A percentile compares a stretch with the other conserved stretches of the same genome.
These are phyloP conservation scores for Fusarium foetens DNA, from an alignment of 2,329 filamentous ascomycete genomes.

Conservation along the genomic window DNA sequence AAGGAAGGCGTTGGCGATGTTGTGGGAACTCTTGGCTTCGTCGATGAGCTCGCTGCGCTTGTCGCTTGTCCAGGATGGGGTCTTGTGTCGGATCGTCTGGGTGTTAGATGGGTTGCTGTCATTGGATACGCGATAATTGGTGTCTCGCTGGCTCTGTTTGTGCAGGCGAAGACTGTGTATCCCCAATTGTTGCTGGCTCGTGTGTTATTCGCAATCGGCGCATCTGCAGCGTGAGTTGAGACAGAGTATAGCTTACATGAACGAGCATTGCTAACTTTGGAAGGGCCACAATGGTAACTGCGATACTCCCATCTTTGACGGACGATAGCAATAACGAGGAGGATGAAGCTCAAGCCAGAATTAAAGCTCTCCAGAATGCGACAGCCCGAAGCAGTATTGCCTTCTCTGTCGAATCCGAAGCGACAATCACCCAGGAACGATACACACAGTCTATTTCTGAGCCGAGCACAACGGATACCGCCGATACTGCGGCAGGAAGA, in stretches of 20 bases:
- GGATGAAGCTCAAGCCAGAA: constrained; percentile 41
- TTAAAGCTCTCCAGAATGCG: constrained; percentile 49
- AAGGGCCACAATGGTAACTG: constrained; percentile 94
- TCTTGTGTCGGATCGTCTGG: constrained; percentile 78
- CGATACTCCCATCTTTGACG: constrained; percentile 81
- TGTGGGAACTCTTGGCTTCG: constrained; percentile 86
- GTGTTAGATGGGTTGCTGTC: constrained; percentile 77
- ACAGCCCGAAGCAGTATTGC: constrained; percentile 67
- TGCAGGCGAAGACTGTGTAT: constrained; percentile 88
- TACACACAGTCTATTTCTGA: constrained; percentile 56
- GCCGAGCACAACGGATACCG: constrained; percentile 37
- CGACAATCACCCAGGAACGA: constrained; percentile 77
- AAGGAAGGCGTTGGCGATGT: constrained; percentile 79
- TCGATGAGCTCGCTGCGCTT: constrained; percentile 83
- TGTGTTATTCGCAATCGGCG: constrained; percentile 88
- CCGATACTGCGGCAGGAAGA: constrained; percentile 51
- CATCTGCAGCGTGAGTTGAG: constrained; percentile 78
- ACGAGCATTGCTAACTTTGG: constrained; percentile 19
- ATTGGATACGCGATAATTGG: constrained; percentile 86
- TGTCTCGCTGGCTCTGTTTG: constrained; percentile 79
- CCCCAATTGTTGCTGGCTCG: constrained; percentile 87
- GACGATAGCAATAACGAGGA: constrained; percentile 56
- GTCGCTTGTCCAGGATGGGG: constrained; percentile 86
- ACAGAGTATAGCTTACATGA: background rate
- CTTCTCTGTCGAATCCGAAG: constrained; percentile 76